These are phyloP conservation scores for Sonneratia alba DNA, from an alignment of 345 rosid species.

Conservation along the genomic window DNA sequence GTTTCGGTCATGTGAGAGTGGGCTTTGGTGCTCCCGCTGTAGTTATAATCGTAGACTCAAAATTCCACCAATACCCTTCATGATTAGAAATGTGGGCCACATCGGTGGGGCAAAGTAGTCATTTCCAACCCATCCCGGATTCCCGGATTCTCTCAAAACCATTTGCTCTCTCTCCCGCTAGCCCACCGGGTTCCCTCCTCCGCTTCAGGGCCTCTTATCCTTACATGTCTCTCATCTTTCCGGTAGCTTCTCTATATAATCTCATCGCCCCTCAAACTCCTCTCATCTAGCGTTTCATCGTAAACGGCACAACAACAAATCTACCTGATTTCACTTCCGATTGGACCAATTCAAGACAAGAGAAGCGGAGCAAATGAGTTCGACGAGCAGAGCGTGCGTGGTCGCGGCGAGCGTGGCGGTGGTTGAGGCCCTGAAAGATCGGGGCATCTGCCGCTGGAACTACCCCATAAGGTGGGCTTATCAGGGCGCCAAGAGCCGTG, in stretches of 20 bases:
- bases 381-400: slow-evolving; percentile 31
- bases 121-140: background rate
- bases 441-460: slow-evolving; percentile 46
- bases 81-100: background rate
- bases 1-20: too few relatives aligned
- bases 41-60: background rate
- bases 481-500: slow-evolving; percentile 22
- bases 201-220: background rate
- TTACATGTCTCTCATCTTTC: background rate
- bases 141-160: background rate
- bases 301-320: background rate
- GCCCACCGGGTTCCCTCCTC: slow-evolving; percentile 1
- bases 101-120: background rate
- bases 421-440: slow-evolving; percentile 44
- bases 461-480: slow-evolving; percentile 26
- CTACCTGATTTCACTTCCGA: background rate
- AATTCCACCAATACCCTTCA: background rate
- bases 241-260: background rate
- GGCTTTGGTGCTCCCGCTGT: too few relatives aligned
- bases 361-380: slow-evolving; percentile 8
- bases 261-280: too few relatives aligned
- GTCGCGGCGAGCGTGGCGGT: slow-evolving; percentile 47
- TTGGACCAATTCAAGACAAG: background rate
- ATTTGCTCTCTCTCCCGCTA: background rate
- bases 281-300: background rate